Percentiles rank a stretch among this genome's conserved stretches.
Evolutionary conservation across 768 basidiomycete genomes (phyloP).

Genomic region (Pleurotus tuoliensis): DNA sequence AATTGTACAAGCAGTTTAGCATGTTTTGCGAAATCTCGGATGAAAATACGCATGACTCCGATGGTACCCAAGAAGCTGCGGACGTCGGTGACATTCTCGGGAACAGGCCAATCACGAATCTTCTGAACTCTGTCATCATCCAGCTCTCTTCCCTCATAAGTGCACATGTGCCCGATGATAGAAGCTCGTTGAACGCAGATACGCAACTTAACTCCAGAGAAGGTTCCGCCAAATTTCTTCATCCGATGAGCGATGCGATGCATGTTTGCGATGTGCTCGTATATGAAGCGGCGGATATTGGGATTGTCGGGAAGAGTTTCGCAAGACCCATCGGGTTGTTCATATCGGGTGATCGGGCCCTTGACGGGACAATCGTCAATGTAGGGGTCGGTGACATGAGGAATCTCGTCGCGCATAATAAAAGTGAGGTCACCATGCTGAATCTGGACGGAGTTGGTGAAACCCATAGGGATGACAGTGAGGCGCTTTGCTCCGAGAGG

Average conservation of each 20-base stretch:
- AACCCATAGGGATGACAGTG: conserved; percentile 34
- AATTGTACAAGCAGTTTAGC: too few species aligned
- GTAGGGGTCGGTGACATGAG: too few species aligned
- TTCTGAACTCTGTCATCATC: not conserved
- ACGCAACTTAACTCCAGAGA: conserved; percentile 31
- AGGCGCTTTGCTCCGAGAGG: conserved; percentile 26
- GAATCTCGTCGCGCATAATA: conserved; percentile 35
- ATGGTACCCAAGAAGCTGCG: conserved; percentile 24
- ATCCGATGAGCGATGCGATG: conserved; percentile 34
- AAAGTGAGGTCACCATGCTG: conserved; percentile 35
- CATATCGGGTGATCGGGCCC: too few species aligned
- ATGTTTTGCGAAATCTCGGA: too few species aligned
- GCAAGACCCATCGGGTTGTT: too few species aligned
- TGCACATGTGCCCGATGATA: too few species aligned
- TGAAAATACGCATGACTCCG: too few species aligned
- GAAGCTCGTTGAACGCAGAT: not conserved
- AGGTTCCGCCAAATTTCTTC: conserved; percentile 30
- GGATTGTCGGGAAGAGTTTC: too few species aligned
- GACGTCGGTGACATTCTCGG: conserved; percentile 17
- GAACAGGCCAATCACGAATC: conserved; percentile 23
- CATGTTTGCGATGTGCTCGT: conserved; percentile 31
- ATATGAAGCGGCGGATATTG: conserved; percentile 25
- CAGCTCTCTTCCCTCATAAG: too few species aligned
- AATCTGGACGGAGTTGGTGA: conserved; percentile 32
- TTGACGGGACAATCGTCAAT: too few species aligned